Evolutionary conservation across 345 rosid species (phyloP).

Genomic region (Camelina laxa): DNA sequence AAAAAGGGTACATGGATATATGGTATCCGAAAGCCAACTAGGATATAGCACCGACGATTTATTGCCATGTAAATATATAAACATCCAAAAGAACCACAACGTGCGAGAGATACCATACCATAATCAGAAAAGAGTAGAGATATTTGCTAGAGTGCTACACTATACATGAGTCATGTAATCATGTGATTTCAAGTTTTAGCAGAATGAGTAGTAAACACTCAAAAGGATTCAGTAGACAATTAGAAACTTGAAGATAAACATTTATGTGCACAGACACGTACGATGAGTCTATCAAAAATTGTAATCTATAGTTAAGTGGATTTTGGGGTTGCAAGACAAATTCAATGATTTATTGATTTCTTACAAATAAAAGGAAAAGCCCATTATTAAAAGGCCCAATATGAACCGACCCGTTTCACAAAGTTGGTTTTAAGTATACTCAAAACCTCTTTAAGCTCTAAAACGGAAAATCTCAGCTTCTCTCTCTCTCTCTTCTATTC

Average conservation of each 20-base stretch:
- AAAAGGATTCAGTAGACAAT: not conserved
- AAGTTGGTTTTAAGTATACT: not conserved
- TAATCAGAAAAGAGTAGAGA: not conserved
- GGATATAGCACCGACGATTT: not conserved
- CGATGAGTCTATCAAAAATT: not conserved
- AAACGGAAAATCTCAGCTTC: not conserved
- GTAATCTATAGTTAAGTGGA: not conserved
- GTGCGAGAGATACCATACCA: not conserved
- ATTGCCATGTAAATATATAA: not conserved
- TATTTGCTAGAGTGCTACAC: too few relatives aligned
- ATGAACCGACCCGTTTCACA: conserved; percentile 9
- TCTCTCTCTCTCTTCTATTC: not conserved
- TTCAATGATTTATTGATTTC: not conserved
- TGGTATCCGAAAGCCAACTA: not conserved
- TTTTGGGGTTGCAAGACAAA: not conserved
- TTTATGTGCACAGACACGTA: not conserved
- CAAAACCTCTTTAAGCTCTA: not conserved
- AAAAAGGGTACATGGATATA: not conserved
- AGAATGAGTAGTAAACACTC: not conserved
- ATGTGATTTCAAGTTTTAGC: not conserved
- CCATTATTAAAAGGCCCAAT: conserved; percentile 28
- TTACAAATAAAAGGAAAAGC: not conserved
- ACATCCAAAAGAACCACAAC: not conserved
- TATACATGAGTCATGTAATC: not conserved
- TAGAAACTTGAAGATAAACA: not conserved